Conservation (phyloP, 768 basidiomycete species). For the Strobilomyces echinocephalus region DNA sequence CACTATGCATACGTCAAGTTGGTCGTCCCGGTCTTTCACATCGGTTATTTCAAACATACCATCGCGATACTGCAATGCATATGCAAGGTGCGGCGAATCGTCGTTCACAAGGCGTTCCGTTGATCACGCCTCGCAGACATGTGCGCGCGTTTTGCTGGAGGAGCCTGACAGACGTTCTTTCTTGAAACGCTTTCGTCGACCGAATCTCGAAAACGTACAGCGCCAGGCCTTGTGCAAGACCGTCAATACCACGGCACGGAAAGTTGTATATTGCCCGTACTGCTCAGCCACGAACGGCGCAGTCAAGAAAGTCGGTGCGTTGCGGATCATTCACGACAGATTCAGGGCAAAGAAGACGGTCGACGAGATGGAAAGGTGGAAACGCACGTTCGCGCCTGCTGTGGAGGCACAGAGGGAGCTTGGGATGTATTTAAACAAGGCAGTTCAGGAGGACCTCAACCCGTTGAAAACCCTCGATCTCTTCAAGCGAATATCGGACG, state of each 20-base stretch:
- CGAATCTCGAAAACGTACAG: constrained; percentile 89
- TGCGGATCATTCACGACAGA: constrained; percentile 98
- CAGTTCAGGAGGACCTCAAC: constrained; percentile 89
- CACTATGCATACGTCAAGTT: constrained; percentile 99
- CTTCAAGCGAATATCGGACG: constrained; percentile 88
- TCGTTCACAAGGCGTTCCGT: neutral
- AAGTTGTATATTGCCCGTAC: constrained; percentile 88
- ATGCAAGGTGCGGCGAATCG: constrained; percentile 67
- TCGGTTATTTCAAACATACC: constrained; percentile 96
- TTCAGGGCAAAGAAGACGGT: constrained; percentile 91
- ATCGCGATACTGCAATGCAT: constrained; percentile 92
- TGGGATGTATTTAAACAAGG: constrained; percentile 77
- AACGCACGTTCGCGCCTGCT: constrained; percentile 74
- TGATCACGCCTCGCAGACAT: constrained; percentile 51
- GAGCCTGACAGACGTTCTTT: constrained; percentile 80
- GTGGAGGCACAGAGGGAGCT: constrained; percentile 86
- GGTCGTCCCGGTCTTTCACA: constrained; percentile 94
- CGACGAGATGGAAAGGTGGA: constrained; percentile 84
- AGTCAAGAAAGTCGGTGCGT: constrained; percentile 90
- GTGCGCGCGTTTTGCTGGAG: constrained; percentile 85
- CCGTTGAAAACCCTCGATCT: constrained; percentile 90
- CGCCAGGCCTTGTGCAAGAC: constrained; percentile 77
- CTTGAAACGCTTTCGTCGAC: constrained; percentile 86
- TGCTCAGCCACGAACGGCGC: constrained; percentile 92
- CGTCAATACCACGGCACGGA: constrained; percentile 82